Evolutionary conservation across 345 rosid species (phyloP).

Genomic region (Eucalyptus albens): DNA sequence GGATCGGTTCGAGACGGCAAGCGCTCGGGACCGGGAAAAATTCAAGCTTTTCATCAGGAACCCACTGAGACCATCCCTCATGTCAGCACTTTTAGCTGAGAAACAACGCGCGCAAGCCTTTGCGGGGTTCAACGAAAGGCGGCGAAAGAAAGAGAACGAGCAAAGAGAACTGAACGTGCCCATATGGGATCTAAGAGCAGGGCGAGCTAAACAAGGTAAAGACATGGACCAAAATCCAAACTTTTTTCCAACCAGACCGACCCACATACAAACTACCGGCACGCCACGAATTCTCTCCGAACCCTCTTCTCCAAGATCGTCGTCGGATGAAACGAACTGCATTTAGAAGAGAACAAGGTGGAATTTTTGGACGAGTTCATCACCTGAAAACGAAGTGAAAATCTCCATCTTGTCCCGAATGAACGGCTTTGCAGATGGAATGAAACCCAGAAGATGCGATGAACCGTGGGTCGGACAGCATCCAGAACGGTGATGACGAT

Average conservation of each 20-base stretch:
- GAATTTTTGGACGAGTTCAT: neutral
- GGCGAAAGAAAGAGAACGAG: neutral
- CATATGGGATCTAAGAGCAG: neutral
- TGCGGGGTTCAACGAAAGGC: neutral
- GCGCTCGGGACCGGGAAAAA: neutral
- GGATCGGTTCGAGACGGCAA: neutral
- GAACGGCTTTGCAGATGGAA: neutral
- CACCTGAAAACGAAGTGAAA: neutral
- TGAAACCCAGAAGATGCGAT: neutral
- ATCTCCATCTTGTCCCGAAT: neutral
- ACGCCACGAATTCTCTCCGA: neutral
- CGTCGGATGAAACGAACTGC: neutral
- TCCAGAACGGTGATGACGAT: neutral
- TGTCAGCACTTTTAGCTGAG: neutral
- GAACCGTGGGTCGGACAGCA: neutral
- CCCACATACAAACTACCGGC: neutral
- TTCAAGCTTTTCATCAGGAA: neutral
- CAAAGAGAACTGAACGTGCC: neutral
- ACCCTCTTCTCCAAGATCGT: neutral
- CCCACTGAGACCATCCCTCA: neutral
- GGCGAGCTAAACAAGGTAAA: neutral
- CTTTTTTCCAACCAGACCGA: neutral
- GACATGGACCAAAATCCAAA: neutral
- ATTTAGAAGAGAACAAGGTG: neutral
- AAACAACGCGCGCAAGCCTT: neutral